A percentile compares a stretch with the other conserved stretches of the same genome.
Conservation (phyloP, 2,329 filamentous ascomycete species). For the Pseudomassariella vexata region DNA sequence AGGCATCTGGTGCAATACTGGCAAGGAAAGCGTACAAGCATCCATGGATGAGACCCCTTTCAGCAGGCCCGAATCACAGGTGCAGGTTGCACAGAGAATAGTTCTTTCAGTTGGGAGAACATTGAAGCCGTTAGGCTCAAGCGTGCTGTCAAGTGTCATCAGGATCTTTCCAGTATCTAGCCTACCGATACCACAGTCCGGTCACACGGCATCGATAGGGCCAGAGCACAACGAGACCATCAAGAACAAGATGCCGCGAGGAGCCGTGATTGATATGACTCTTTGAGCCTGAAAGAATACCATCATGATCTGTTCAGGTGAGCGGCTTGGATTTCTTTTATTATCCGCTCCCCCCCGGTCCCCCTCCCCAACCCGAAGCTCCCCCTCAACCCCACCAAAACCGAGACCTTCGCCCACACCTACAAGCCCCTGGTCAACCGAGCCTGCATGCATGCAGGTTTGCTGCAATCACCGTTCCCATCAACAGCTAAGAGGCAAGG, state of each 20-base stretch:
- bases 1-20: too few relatives aligned
- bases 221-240: neutral
- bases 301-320: neutral
- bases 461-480: slow-evolving; percentile 22
- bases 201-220: neutral
- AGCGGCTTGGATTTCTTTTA: neutral
- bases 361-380: too few relatives aligned
- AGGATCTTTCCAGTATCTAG: too few relatives aligned
- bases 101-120: too few relatives aligned
- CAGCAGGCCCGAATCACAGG: too few relatives aligned
- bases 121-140: too few relatives aligned
- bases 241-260: neutral
- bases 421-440: neutral
- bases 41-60: too few relatives aligned
- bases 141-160: too few relatives aligned
- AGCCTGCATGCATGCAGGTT: slow-evolving; percentile 20
- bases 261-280: neutral
- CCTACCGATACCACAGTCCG: too few relatives aligned
- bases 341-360: neutral
- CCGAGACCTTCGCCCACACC: slow-evolving; percentile 1
- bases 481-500: slow-evolving; percentile 20
- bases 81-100: too few relatives aligned
- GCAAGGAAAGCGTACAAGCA: too few relatives aligned
- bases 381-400: neutral
- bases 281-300: neutral